Conservation (phyloP, 2,329 filamentous ascomycete genomes). For the Pestalotiopsis sp. region DNA sequence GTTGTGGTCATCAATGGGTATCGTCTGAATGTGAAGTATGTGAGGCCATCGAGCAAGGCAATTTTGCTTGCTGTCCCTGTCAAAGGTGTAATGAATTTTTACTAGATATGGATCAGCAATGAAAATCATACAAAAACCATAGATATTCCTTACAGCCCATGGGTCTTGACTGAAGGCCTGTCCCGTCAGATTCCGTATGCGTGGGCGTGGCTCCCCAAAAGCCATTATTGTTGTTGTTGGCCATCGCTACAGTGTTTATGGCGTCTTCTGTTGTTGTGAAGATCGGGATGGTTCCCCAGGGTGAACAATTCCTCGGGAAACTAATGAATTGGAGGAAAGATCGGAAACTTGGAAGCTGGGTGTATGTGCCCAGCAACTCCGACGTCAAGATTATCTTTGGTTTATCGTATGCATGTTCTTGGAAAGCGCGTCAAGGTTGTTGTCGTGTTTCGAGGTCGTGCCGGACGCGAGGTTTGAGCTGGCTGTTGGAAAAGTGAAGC, state of each 20-base stretch:
- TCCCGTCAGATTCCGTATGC: conserved; percentile 37
- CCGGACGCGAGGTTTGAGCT: background rate
- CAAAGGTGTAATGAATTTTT: conserved; percentile 96
- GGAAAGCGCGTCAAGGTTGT: conserved; percentile 1
- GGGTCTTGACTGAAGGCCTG: conserved; percentile 57
- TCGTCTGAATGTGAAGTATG: conserved; percentile 75
- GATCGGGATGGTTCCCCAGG: background rate
- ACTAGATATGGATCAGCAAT: conserved; percentile 53
- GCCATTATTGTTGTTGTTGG: conserved; percentile 20
- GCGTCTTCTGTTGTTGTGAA: background rate
- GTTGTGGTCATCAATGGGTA: conserved; percentile 75
- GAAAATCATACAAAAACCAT: conserved; percentile 2
- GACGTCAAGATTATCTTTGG: background rate
- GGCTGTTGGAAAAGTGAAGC: background rate
- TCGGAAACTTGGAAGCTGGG: background rate
- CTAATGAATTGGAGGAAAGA: background rate
- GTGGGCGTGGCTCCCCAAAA: conserved; percentile 23
- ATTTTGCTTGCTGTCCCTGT: conserved; percentile 82
- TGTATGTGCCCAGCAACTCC: background rate
- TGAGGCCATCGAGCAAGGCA: conserved; percentile 86
- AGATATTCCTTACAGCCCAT: conserved; percentile 63
- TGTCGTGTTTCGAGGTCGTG: background rate
- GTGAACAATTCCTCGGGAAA: too few relatives aligned
- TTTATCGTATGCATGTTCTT: conserved; percentile 3
- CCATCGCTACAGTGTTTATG: conserved; percentile 20